Evolutionary conservation across 2,329 filamentous ascomycete species (phyloP).

Genomic region (Phialophora chinensis): DNA sequence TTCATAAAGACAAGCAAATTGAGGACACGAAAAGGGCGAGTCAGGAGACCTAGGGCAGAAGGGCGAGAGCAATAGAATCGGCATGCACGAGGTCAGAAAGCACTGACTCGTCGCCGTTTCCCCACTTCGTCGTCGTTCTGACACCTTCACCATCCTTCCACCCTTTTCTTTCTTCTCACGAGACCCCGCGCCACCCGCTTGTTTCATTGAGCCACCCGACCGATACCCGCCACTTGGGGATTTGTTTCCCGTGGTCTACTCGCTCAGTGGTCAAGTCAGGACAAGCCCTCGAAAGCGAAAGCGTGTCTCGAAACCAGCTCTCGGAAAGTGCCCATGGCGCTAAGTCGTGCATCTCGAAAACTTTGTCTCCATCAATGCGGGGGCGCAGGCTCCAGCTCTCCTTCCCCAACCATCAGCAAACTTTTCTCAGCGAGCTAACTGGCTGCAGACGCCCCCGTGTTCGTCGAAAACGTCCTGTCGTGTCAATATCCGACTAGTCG

Average conservation of each 20-base stretch:
- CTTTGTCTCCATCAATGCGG: background rate
- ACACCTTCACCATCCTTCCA: background rate
- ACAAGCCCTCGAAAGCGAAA: slow-evolving; percentile 3
- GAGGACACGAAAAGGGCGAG: background rate
- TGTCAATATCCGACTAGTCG: slow-evolving; percentile 5
- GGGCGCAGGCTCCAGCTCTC: background rate
- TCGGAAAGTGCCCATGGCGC: slow-evolving; percentile 15
- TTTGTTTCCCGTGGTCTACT: slow-evolving; percentile 11
- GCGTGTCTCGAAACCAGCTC: slow-evolving; percentile 19
- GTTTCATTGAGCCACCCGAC: background rate
- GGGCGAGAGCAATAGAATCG: background rate
- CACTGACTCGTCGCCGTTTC: background rate
- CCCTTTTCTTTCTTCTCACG: background rate
- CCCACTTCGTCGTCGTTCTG: background rate
- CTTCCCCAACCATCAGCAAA: slow-evolving; percentile 11
- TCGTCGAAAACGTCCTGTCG: background rate
- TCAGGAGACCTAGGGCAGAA: background rate
- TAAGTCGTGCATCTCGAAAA: slow-evolving; percentile 23
- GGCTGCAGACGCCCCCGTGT: slow-evolving; percentile 2
- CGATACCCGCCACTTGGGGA: background rate
- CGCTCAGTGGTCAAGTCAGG: slow-evolving; percentile 3
- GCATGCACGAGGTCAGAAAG: background rate
- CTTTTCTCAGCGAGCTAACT: slow-evolving; percentile 3
- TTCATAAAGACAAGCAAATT: background rate
- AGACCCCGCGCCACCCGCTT: background rate